Percentiles rank a stretch among this genome's conserved stretches.
These are phyloP conservation scores for Geotrichum histeridarum DNA, from an alignment of 1,139 yeast species.

Conservation along the genomic window DNA sequence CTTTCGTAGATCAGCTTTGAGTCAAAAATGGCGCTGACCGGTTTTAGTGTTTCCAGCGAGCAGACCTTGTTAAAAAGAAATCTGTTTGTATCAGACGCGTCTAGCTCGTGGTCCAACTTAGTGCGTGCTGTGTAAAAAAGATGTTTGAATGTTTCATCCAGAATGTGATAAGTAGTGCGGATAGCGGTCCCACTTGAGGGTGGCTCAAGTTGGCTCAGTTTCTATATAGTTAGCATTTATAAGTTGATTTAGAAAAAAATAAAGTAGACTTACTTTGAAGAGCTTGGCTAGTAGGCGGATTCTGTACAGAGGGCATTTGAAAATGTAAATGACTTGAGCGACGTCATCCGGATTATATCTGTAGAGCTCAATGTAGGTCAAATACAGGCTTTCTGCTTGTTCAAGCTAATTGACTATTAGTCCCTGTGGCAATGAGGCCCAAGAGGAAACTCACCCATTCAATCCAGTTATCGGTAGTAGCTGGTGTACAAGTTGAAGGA, in stretches of 20 bases:
- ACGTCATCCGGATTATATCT: constrained; percentile 35
- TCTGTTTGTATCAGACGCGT: constrained; percentile 27
- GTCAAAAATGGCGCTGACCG: constrained; percentile 33
- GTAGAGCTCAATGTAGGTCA: constrained; percentile 35
- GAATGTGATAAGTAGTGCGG: not conserved
- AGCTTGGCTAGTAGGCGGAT: constrained; percentile 36
- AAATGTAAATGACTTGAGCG: constrained; percentile 36
- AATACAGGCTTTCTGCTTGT: constrained; percentile 11
- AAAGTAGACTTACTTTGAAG: constrained; percentile 20
- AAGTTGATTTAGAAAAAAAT: constrained; percentile 1
- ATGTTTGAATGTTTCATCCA: constrained; percentile 9
- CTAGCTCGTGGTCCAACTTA: constrained; percentile 25
- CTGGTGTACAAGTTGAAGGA: not conserved
- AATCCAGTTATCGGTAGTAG: not conserved
- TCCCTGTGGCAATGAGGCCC: not conserved
- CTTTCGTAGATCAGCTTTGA: constrained; percentile 31
- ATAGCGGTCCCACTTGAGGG: not conserved
- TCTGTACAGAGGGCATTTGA: constrained; percentile 43
- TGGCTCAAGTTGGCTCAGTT: constrained; percentile 2
- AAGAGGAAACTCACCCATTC: constrained; percentile 12
- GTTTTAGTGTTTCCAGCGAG: constrained; percentile 29
- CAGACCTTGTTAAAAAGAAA: constrained; percentile 33
- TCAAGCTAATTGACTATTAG: constrained; percentile 1
- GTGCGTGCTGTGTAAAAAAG: constrained; percentile 24
- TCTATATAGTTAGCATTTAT: not conserved